Evolutionary conservation across 2,329 filamentous ascomycete genomes (phyloP).

Genomic region (Colletotrichum sansevieriae): DNA sequence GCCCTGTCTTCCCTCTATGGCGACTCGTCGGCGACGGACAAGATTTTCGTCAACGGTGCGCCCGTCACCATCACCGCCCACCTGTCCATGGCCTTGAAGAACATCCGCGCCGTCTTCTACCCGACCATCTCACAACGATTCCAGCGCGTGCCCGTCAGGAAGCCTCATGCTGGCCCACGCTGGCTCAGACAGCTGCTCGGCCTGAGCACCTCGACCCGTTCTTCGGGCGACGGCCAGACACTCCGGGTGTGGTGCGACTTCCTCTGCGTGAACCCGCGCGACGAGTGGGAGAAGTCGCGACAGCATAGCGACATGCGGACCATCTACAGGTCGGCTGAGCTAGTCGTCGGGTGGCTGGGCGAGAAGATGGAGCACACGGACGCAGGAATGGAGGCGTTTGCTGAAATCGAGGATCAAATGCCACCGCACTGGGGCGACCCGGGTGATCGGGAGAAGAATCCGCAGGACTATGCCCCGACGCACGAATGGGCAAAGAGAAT

Average conservation of each 20-base stretch:
- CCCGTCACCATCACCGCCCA: constrained; percentile 47
- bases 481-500: constrained; percentile 49
- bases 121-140: constrained; percentile 44
- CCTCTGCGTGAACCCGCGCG: constrained; percentile 48
- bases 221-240: constrained; percentile 22
- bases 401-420: constrained; percentile 49
- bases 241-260: constrained; percentile 51
- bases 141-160: constrained; percentile 38
- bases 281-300: constrained; percentile 47
- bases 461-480: constrained; percentile 51
- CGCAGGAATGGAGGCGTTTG: constrained; percentile 45
- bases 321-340: constrained; percentile 48
- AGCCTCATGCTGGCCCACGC: constrained; percentile 41
- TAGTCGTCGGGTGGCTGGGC: constrained; percentile 52
- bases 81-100: constrained; percentile 48
- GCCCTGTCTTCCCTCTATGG: constrained; percentile 50
- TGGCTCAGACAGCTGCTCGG: constrained; percentile 44
- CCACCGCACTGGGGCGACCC: constrained; percentile 51
- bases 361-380: constrained; percentile 48
- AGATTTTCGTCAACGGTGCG: constrained; percentile 48
- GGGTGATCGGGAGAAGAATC: constrained; percentile 49
- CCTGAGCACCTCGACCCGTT: constrained; percentile 31
- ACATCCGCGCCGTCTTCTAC: constrained; percentile 52
- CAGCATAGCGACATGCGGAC: constrained; percentile 48
- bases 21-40: constrained; percentile 47